Evolutionary conservation across 176 grass and related monocot genomes (phyloP).

Genomic region (Pontederia crassipes): DNA sequence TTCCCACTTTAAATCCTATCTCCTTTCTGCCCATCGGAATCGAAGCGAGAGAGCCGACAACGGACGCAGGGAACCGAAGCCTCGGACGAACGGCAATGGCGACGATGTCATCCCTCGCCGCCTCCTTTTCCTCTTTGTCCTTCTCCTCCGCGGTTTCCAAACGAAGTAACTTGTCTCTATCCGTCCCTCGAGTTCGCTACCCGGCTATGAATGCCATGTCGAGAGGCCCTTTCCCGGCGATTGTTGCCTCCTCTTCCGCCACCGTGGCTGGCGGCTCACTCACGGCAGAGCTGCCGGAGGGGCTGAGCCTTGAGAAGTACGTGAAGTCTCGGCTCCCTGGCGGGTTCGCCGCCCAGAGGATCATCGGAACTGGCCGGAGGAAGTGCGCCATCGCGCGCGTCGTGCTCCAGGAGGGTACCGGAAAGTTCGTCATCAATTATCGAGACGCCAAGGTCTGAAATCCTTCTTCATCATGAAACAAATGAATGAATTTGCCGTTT

Average conservation of each 20-base stretch:
- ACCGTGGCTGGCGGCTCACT: constrained; percentile 22
- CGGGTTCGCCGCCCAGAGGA: constrained; percentile 80
- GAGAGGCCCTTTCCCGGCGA: neutral
- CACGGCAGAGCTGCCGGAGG: constrained; percentile 23
- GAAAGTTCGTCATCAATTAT: constrained; percentile 89
- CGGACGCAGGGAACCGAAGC: neutral
- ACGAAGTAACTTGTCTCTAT: neutral
- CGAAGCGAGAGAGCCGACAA: no score
- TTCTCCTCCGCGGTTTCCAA: constrained; percentile 26
- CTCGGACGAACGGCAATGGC: constrained; percentile 19
- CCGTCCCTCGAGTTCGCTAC: constrained; percentile 17
- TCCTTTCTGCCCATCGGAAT: neutral
- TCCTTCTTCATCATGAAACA: neutral
- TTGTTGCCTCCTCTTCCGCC: constrained; percentile 15
- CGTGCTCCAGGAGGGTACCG: constrained; percentile 82
- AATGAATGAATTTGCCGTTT: neutral
- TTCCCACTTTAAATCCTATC: neutral
- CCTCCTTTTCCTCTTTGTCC: constrained; percentile 55
- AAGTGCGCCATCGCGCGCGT: constrained; percentile 81
- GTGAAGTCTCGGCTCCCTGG: constrained; percentile 76
- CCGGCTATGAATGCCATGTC: neutral
- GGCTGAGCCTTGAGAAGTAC: constrained; percentile 50
- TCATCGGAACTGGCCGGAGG: constrained; percentile 74
- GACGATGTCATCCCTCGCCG: constrained; percentile 63
- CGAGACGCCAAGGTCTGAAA: constrained; percentile 61